These are phyloP conservation scores for Penicillium bovifimosum DNA, from an alignment of 495 filamentous ascomycete genomes.

Conservation along the genomic window DNA sequence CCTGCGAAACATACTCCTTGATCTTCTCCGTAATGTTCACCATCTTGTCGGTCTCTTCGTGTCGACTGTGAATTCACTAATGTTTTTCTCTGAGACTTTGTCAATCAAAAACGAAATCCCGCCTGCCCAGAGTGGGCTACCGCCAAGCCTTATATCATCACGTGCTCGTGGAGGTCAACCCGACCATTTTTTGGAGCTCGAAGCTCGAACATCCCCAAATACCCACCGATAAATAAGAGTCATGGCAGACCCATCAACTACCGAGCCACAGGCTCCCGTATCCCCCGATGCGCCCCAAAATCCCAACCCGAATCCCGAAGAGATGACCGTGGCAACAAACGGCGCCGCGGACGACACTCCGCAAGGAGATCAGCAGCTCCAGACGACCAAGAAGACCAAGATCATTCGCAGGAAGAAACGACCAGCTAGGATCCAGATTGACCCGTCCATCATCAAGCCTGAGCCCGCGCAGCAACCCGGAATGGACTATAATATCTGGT, in stretches of 20 bases:
- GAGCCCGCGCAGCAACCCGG: constrained; percentile 87
- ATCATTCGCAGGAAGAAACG: constrained; percentile 48
- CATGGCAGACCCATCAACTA: constrained; percentile 33
- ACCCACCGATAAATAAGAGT: not conserved
- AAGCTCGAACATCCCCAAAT: constrained; percentile 4
- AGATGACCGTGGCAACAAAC: constrained; percentile 22
- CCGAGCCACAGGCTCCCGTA: constrained; percentile 14
- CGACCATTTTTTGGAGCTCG: constrained; percentile 8
- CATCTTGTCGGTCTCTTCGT: constrained; percentile 61
- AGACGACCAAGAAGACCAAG: constrained; percentile 44
- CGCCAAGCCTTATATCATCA: constrained; percentile 23
- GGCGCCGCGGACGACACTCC: constrained; percentile 15
- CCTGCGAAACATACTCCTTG: constrained; percentile 69
- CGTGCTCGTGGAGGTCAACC: not conserved
- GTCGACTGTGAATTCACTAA: constrained; percentile 17
- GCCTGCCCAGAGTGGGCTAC: not conserved
- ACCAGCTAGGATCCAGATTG: constrained; percentile 66
- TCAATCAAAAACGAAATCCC: constrained; percentile 28
- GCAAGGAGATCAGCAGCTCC: constrained; percentile 14
- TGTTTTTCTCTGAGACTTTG: not conserved
- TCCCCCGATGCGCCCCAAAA: not conserved
- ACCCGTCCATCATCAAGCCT: constrained; percentile 71
- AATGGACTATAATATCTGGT: constrained; percentile 88
- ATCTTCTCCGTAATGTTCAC: constrained; percentile 99
- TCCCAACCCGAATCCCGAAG: constrained; percentile 11